Evolutionary conservation across 768 basidiomycete genomes (phyloP), one percentile per base, ranked within the genome.

Genomic region (Tulasnella sp.): DNA sequence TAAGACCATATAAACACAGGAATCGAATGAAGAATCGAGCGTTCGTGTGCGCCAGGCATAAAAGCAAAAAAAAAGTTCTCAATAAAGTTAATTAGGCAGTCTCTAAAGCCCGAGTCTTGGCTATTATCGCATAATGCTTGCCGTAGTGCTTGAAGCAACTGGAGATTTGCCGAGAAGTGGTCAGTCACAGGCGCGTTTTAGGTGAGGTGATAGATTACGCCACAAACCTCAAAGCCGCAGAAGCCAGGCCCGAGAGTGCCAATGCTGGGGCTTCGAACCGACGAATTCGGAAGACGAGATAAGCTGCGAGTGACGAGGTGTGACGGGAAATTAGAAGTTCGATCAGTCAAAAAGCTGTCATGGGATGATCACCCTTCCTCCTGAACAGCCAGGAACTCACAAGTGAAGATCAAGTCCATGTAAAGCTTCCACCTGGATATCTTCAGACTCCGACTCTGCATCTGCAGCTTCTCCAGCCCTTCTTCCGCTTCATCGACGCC

Each of bases 381-480:
- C 62, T 3, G 52, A 12, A 52, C 4, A 18, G 14, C 24, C 31
- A 52, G 3, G 4, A 19, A 80, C 90, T 85, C 84, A 96, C 94
- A 94, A 83, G 95, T 94, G 85, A 95, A 96, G 83, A 94, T 90
- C 80, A 96, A 86, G 84, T 96, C 94, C 93, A 95, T 94, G 62
- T 89, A 83, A 80, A 96, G 86, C 86, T 96, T 96, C 78, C 88
- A 86, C 79, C 92, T 86, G 36, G 91, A 88, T 74, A 93, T 84
- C 82, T 90, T 90, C 72, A 95, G 86, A 94, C 94, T 95, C 82
- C 92, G 91, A 82, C 90, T 90, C 85, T 94, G 91, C 81, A 89
- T 88, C 84, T 89, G 89, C 46, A 96, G 88, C 62, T 92, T 83
- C 12, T 87, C 85, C 36, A 87, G 84, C 36, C 89, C 83, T 6